These are phyloP conservation scores for Penicillium atrosanguineum DNA, from an alignment of 495 filamentous ascomycete genomes.

Conservation along the genomic window DNA sequence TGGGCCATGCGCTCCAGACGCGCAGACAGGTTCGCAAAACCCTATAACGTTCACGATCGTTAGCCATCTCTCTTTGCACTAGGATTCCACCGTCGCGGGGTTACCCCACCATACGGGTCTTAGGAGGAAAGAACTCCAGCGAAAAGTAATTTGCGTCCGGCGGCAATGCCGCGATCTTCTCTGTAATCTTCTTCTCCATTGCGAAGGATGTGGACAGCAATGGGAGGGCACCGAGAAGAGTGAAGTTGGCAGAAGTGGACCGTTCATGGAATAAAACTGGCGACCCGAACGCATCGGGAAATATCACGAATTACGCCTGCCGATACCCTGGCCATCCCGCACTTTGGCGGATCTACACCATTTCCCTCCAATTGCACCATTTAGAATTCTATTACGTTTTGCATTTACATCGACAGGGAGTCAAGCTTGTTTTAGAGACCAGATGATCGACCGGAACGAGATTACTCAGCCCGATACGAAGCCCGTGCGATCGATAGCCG, in stretches of 20 bases:
- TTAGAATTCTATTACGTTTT: not conserved
- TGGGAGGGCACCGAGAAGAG: slow-evolving; percentile 14
- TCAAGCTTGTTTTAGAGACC: not conserved
- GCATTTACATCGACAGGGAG: not conserved
- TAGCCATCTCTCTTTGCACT: slow-evolving; percentile 14
- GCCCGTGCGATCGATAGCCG: slow-evolving; percentile 6
- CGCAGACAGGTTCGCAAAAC: slow-evolving; percentile 86
- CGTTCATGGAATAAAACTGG: slow-evolving; percentile 16
- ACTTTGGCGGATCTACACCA: slow-evolving; percentile 1
- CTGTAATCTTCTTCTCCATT: slow-evolving; percentile 75
- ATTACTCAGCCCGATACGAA: slow-evolving; percentile 23
- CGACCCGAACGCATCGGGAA: slow-evolving; percentile 18
- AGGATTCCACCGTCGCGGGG: slow-evolving; percentile 18
- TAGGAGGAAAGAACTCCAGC: slow-evolving; percentile 98
- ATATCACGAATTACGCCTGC: slow-evolving; percentile 18
- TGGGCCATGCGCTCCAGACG: slow-evolving; percentile 94
- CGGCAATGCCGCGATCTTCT: slow-evolving; percentile 92
- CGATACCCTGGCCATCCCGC: slow-evolving; percentile 16
- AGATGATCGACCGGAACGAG: slow-evolving; percentile 9
- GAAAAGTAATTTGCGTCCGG: slow-evolving; percentile 84
- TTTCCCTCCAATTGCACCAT: not conserved
- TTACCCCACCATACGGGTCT: slow-evolving; percentile 76
- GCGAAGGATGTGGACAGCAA: slow-evolving; percentile 35
- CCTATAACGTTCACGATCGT: slow-evolving; percentile 40
- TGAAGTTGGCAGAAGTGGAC: slow-evolving; percentile 28